Base-by-base conservation (phyloP, 2,329 filamentous ascomycete genomes). In the Venturia pyrina region DNA sequence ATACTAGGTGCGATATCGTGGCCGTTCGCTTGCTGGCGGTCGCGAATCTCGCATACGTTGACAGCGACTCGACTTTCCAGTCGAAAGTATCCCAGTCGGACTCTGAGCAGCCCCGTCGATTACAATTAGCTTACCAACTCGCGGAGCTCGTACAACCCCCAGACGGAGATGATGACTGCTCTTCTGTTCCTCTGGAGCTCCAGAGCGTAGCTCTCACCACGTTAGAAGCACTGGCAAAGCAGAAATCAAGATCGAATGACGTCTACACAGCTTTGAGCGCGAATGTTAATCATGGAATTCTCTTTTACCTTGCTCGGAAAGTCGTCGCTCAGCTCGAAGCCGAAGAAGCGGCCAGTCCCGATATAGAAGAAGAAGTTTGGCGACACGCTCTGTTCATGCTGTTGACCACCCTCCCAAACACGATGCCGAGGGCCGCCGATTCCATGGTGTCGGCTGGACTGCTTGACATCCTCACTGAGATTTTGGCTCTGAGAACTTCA, bases 261-360 rank as follows among this genome's bases (percentile, higher is more conserved):
- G 89, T 99, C 32, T 87, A 92, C 69, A 87, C 91, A 53, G 92
- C 95, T n/a, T 80, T 99, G 53, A 96, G 92, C 72, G 91, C 96
- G 65, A 96, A 93, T 70, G 93, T 98, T 46, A 98, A 96, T 71
- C 96, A 99, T 71, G 96, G 95, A 17, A 89, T 98, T 40, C 82
- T 99, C 57, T 89, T 98, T 70, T 98, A 97, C 72, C 85, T 97
- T 70, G 89, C 96, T 62, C 86, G 93, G 66, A 97, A 96, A 76
- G 90, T 92, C 11, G 90, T 98, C 66, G 88, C 89, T 21, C 90
- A 92, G 69, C 88, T 99, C 78, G 86, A 83, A 66, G 80, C 80
- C 21, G 82, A 86, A 67, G 79, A 80, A 62, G 74, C 79, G 62
- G 85, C 88, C 65, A 78, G 7, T 24, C 37, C 37, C 24, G 13